A percentile compares a stretch with the other conserved stretches of the same genome.
Evolutionary conservation across 306 rosid genomes (phyloP).

Genomic region (Pachyrhizus erosus): DNA sequence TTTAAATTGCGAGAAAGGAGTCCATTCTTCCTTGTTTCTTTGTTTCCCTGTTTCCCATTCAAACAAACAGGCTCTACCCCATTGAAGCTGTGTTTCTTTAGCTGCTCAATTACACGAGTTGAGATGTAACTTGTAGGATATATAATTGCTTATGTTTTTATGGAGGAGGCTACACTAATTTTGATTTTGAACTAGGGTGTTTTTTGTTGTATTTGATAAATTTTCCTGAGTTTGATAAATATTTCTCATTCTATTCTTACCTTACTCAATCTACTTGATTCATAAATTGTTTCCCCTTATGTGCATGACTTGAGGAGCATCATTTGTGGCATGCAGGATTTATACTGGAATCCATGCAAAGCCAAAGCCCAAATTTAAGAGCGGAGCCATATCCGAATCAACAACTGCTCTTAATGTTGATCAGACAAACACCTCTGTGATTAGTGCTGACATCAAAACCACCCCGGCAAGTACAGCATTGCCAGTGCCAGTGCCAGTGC

Average conservation of each 20-base stretch:
- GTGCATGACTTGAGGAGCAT: slow-evolving; percentile 5
- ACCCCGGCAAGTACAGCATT: slow-evolving; percentile 53
- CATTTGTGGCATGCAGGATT: slow-evolving; percentile 60
- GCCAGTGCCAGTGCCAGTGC: slow-evolving; percentile 47
- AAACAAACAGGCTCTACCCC: background rate
- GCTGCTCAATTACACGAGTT: background rate
- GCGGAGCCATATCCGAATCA: slow-evolving; percentile 94
- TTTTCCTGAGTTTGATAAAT: background rate
- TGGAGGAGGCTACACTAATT: background rate
- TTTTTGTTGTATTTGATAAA: background rate
- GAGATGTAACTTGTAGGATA: background rate
- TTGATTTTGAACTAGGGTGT: background rate
- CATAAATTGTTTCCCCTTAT: background rate
- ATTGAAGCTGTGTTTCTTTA: slow-evolving; percentile 8
- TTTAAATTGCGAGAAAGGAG: background rate
- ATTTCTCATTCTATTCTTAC: background rate
- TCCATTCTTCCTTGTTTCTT: background rate
- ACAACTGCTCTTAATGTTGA: slow-evolving; percentile 91
- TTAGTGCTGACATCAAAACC: slow-evolving; percentile 65
- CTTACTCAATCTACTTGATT: background rate
- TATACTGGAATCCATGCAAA: slow-evolving; percentile 97
- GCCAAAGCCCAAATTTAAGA: slow-evolving; percentile 84
- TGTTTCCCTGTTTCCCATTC: too few species aligned
- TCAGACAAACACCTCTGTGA: slow-evolving; percentile 67
- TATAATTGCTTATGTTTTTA: background rate